Conservation (phyloP, 225 moss, liverwort and hornwort genomes). For the Pseudoscleropodium purum region DNA sequence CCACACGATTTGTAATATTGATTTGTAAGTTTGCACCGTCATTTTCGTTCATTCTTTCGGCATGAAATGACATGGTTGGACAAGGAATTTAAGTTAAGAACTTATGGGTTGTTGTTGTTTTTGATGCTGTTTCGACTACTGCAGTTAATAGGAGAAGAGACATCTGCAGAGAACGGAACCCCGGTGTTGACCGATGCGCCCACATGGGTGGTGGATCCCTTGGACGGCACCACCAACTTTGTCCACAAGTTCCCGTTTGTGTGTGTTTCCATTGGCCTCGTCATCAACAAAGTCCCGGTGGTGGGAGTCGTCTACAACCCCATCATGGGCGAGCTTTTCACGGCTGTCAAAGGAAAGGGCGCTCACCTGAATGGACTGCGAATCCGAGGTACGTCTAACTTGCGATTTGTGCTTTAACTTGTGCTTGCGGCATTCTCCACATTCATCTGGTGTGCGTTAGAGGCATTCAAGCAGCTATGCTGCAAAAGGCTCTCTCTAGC, state of each 20-base stretch:
- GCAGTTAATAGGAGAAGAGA: slow-evolving; percentile 93
- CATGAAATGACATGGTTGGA: not conserved
- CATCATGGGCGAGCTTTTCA: slow-evolving; percentile 73
- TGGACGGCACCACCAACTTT: slow-evolving; percentile 97
- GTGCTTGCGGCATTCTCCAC: not conserved
- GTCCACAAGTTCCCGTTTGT: slow-evolving; percentile 96
- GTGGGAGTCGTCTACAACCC: slow-evolving; percentile 93
- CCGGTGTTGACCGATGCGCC: slow-evolving; percentile 57
- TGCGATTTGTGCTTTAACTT: too few species aligned
- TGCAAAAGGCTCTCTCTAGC: not conserved
- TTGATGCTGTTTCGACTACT: not conserved
- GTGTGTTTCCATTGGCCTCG: slow-evolving; percentile 77
- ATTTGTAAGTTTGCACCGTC: not conserved
- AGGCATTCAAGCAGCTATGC: not conserved
- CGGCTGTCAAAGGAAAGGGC: slow-evolving; percentile 60
- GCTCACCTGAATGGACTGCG: slow-evolving; percentile 61
- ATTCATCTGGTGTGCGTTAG: not conserved
- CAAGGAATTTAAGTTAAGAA: not conserved
- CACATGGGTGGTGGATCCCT: slow-evolving; percentile 92
- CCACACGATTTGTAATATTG: too few species aligned
- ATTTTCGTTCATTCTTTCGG: not conserved
- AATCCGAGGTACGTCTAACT: slow-evolving; percentile 18
- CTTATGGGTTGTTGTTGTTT: too few species aligned
- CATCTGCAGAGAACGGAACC: slow-evolving; percentile 52
- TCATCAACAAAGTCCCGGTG: slow-evolving; percentile 54